Evolutionary conservation across 31 red algal genomes (phyloP).

Genomic region (Odonthalia washingtoniensis): DNA sequence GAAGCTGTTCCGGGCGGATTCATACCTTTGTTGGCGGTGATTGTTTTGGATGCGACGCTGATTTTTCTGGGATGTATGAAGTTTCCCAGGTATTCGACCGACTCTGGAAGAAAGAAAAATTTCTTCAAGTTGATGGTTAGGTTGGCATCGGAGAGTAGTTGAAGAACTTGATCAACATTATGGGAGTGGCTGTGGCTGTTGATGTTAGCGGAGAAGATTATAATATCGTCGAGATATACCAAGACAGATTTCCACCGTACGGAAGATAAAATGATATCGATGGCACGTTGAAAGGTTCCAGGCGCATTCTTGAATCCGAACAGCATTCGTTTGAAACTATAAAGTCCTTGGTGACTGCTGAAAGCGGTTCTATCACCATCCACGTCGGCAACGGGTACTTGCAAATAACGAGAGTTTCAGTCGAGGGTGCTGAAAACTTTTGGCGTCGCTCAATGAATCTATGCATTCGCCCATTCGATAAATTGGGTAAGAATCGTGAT

Average conservation of each 20-base stretch:
- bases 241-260: not conserved
- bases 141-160: not conserved
- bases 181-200: constrained; percentile 10
- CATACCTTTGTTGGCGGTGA: not conserved
- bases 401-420: not conserved
- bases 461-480: constrained; percentile 21
- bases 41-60: not conserved
- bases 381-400: not conserved
- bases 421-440: not conserved
- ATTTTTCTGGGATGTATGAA: not conserved
- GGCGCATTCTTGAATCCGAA: constrained; percentile 18
- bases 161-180: constrained; percentile 29
- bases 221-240: not conserved
- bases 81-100: constrained; percentile 29
- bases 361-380: constrained; percentile 3
- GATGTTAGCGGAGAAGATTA: constrained; percentile 4
- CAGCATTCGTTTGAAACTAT: not conserved
- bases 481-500: constrained; percentile 7
- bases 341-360: not conserved
- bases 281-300: not conserved
- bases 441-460: not conserved
- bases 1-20: not conserved
- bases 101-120: constrained; percentile 8
- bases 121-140: constrained; percentile 48
- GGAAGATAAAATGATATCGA: not conserved